Conservation (phyloP, 169 alveolate species). For the Eimeria zaria region DNA sequence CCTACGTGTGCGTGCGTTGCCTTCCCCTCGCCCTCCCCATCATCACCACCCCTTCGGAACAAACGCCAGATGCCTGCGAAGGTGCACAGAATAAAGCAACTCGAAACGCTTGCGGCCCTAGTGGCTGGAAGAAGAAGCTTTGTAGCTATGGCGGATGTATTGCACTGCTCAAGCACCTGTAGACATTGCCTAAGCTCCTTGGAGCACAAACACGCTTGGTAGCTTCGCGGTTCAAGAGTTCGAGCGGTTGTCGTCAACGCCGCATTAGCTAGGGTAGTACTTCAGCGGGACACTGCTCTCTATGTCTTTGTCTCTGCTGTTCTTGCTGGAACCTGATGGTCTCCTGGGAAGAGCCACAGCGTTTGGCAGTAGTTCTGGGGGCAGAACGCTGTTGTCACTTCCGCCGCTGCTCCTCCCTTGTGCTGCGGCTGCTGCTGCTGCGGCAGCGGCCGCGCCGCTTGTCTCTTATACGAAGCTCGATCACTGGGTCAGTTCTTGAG, state of each 20-base stretch:
- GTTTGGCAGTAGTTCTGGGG: not conserved
- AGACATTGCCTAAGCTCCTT: constrained; percentile 45
- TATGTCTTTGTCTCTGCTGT: constrained; percentile 1
- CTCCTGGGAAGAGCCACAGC: not conserved
- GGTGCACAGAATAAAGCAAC: not conserved
- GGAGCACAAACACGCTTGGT: not conserved
- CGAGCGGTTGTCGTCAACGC: not conserved
- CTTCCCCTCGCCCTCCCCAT: constrained; percentile 70
- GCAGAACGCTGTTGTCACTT: not conserved
- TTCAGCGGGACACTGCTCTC: not conserved
- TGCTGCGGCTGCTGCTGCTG: constrained; percentile 21
- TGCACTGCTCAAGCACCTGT: constrained; percentile 55
- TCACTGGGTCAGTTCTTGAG: not conserved
- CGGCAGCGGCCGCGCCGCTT: constrained; percentile 42
- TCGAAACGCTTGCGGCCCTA: not conserved
- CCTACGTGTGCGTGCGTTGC: constrained; percentile 63
- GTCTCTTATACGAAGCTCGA: not conserved
- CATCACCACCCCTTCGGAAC: constrained; percentile 75
- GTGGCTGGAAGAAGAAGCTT: not conserved
- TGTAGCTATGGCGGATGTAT: too few species aligned
- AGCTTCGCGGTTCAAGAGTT: not conserved
- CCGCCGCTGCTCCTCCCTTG: not conserved
- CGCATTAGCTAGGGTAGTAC: not conserved
- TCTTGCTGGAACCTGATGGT: not conserved
- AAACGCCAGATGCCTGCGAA: constrained; percentile 72